These are phyloP conservation scores for Tinospora cordifolia DNA, from an alignment of 164 flowering plant genomes.

Conservation along the genomic window DNA sequence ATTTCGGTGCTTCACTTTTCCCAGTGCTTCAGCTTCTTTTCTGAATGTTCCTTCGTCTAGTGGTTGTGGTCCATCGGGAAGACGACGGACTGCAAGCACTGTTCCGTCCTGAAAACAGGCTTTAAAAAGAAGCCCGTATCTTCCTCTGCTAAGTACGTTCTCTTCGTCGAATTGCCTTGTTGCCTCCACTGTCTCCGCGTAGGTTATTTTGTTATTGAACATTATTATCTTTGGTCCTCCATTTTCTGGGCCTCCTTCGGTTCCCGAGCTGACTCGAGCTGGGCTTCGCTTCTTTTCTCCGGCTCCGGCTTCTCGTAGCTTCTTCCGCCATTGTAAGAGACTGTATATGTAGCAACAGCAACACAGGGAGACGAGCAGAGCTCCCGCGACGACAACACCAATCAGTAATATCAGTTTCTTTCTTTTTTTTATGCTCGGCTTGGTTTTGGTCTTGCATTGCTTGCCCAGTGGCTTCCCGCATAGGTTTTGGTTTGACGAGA, in stretches of 20 bases:
- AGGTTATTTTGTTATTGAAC: conserved; percentile 72
- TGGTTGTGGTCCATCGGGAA: conserved; percentile 38
- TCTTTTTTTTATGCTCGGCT: conserved; percentile 20
- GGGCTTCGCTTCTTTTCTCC: conserved; percentile 82
- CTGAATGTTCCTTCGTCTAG: conserved; percentile 42
- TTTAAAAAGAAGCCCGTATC: conserved; percentile 67
- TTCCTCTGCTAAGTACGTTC: conserved; percentile 64
- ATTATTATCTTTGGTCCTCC: conserved; percentile 71
- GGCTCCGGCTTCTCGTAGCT: conserved; percentile 31
- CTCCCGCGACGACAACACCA: conserved; percentile 39
- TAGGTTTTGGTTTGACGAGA: conserved; percentile 37
- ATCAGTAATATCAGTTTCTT: conserved; percentile 51
- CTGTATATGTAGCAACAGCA: conserved; percentile 59
- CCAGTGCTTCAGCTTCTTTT: conserved; percentile 71
- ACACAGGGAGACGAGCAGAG: conserved; percentile 35
- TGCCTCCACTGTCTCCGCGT: conserved; percentile 69
- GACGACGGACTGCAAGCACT: conserved; percentile 68
- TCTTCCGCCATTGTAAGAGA: conserved; percentile 53
- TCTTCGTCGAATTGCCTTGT: conserved; percentile 89
- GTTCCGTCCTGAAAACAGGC: conserved; percentile 71
- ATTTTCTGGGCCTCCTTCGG: conserved; percentile 45
- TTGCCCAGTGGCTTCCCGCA: conserved; percentile 65
- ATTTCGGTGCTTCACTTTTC: conserved; percentile 73
- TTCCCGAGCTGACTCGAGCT: conserved; percentile 41
- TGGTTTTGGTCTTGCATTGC: conserved; percentile 30